These are phyloP conservation scores for Infundibulicybe gibba DNA, from an alignment of 768 basidiomycete genomes.

Conservation along the genomic window DNA sequence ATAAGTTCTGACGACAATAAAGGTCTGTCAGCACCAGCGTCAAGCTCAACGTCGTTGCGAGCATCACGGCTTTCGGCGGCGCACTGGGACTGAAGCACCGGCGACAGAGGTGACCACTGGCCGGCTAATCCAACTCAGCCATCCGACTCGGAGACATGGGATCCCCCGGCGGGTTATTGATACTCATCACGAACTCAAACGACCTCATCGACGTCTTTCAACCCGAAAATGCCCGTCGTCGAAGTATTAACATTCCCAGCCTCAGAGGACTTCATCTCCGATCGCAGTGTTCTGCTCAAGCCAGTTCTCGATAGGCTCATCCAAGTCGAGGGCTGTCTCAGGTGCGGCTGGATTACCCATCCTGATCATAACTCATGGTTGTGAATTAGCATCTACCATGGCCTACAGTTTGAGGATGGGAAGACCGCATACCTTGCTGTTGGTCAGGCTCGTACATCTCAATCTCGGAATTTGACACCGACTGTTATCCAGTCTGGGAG, in stretches of 20 bases:
- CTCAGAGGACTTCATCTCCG: slow-evolving; percentile 16
- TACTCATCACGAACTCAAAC: no score
- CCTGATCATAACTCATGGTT: slow-evolving; percentile 1
- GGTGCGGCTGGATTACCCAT: slow-evolving; percentile 5
- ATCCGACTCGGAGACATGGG: no score
- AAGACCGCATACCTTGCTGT: slow-evolving; percentile 21
- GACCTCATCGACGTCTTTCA: no score
- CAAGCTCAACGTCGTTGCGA: no score
- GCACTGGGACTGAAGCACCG: no score
- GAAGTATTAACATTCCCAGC: slow-evolving; percentile 20
- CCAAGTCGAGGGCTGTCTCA: slow-evolving; percentile 18
- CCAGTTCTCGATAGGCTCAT: slow-evolving; percentile 13
- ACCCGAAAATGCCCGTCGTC: slow-evolving; percentile 18
- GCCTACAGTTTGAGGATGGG: slow-evolving; percentile 23
- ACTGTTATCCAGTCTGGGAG: slow-evolving; percentile 16
- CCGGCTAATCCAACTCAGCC: no score
- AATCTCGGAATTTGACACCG: background rate
- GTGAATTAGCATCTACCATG: slow-evolving; percentile 21
- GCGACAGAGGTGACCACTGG: no score
- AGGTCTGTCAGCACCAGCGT: no score
- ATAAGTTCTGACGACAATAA: no score
- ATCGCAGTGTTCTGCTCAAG: slow-evolving; percentile 9
- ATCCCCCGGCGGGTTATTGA: no score
- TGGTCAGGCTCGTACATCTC: slow-evolving; percentile 13
- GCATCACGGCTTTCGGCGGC: no score